These are phyloP conservation scores for Hypomyces rosellus DNA, from an alignment of 2,329 filamentous ascomycete genomes.

Conservation along the genomic window DNA sequence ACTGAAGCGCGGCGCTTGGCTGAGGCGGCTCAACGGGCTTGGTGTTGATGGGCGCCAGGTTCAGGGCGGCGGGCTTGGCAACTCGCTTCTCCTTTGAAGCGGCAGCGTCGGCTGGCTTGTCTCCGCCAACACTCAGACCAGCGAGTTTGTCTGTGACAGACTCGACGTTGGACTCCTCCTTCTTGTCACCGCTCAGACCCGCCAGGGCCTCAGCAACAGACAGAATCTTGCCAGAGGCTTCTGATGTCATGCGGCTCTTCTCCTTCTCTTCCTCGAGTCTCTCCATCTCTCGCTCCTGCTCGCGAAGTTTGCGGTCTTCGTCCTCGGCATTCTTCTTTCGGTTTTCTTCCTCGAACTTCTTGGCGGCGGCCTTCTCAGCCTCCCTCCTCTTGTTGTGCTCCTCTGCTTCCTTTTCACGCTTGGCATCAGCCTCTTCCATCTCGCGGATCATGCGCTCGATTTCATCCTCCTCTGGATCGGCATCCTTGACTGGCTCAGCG, in stretches of 20 bases:
- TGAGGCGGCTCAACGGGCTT: slow-evolving; percentile 86
- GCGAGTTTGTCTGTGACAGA: slow-evolving; percentile 44
- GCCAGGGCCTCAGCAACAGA: slow-evolving; percentile 48
- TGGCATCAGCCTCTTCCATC: slow-evolving; percentile 52
- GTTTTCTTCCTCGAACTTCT: slow-evolving; percentile 44
- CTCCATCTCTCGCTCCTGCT: slow-evolving; percentile 67
- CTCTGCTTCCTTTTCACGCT: slow-evolving; percentile 42
- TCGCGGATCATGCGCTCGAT: slow-evolving; percentile 55
- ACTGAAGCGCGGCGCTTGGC: slow-evolving; percentile 88
- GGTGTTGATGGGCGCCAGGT: slow-evolving; percentile 73
- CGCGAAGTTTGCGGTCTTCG: slow-evolving; percentile 60
- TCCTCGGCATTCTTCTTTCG: slow-evolving; percentile 43
- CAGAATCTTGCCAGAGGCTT: slow-evolving; percentile 41
- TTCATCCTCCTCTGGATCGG: slow-evolving; percentile 44
- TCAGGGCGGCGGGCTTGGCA: slow-evolving; percentile 78
- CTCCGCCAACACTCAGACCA: slow-evolving; percentile 41
- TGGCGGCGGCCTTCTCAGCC: slow-evolving; percentile 39
- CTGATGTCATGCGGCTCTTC: slow-evolving; percentile 44
- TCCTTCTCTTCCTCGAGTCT: slow-evolving; percentile 66
- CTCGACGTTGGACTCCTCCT: slow-evolving; percentile 32
- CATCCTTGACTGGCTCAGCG: slow-evolving; percentile 22
- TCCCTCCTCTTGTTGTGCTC: slow-evolving; percentile 42
- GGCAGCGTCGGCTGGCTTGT: slow-evolving; percentile 38
- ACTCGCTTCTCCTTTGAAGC: slow-evolving; percentile 57
- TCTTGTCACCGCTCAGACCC: slow-evolving; percentile 26